phyloP scores from a whole-genome alignment of 345 rosid genomes.

The Eutrema heterophyllum region DNA sequence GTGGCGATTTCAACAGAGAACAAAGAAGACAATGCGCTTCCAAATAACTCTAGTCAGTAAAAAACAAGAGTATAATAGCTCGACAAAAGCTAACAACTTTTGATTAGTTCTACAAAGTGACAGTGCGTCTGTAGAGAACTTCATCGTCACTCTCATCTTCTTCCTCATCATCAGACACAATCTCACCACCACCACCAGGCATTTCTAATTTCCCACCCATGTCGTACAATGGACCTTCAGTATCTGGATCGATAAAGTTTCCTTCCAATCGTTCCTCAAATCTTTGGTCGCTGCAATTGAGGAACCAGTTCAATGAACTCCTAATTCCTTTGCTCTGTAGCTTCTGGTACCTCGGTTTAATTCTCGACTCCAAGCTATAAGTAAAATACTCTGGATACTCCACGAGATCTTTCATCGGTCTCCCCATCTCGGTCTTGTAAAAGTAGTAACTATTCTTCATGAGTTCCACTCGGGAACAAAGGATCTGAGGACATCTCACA shows the following conservation, averaged over 20 bases:
- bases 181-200: constrained; percentile 54
- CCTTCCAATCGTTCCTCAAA: constrained; percentile 78
- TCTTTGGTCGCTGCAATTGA: constrained; percentile 90
- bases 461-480: constrained; percentile 53
- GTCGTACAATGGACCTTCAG: constrained; percentile 52
- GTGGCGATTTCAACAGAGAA: background rate
- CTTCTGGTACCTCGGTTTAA: constrained; percentile 77
- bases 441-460: constrained; percentile 86
- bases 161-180: constrained; percentile 74
- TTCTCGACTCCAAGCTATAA: constrained; percentile 91
- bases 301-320: constrained; percentile 79
- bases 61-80: background rate
- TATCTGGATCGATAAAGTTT: constrained; percentile 67
- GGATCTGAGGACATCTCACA: constrained; percentile 75
- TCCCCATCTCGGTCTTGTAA: constrained; percentile 80
- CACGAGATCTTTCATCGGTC: constrained; percentile 73
- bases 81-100: background rate
- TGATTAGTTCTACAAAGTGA: constrained; percentile 36
- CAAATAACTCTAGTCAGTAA: background rate
- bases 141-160: constrained; percentile 69
- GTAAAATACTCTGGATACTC: constrained; percentile 89
- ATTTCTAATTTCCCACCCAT: constrained; percentile 82
- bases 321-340: constrained; percentile 69
- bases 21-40: background rate
- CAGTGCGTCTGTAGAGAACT: constrained; percentile 51